Base-by-base conservation (phyloP, 257 asterid genomes). In the Solanum peruvianum region DNA sequence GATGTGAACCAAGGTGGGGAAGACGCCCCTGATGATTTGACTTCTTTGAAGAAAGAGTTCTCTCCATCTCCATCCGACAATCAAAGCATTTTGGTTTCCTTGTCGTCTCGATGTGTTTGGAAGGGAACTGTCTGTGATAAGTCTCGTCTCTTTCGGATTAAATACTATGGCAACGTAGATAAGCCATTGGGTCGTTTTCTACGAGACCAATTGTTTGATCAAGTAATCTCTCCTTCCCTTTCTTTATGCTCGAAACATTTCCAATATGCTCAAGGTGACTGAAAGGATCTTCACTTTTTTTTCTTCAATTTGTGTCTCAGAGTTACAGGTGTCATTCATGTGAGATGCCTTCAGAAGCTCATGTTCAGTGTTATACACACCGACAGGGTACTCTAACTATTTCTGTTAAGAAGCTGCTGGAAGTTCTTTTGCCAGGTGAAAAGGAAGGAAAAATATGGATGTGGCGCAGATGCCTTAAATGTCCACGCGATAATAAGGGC, bases 391-490 rank as follows among this genome's bases (percentile, higher is more conserved):
- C 98, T 80, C 97, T 97, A 64, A 97, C 98, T 15, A 97, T 97
- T 83, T 94, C 98, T 44, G 99, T 97, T 58, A 97, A 97, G 92
- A 97, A 94, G 91, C 91, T 97, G 31, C 94, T 97, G 4, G 98
- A 95, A 88, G 84, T 94, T 78, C 89, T 93, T 82, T 91, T 97
- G 87, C 95, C 96, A 10, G 99, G 99, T 58, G 97, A 93, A 88
- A 91, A 86, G 82, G 99, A 94, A 64, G 98, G 99, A 86, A 97
- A 93, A 90, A 97, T 97, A 89, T 97, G 99, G 99, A 97, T 97
- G 99, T 97, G 99, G 99, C 99, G 96, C 88, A 94, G 99, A 88
- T 97, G 99, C 93, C 90, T 97, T 89, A 93, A 89, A 88, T 97
- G 99, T 90, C 99, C 99, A 29, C 92, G 98, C 83, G 88, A 91